phyloP scores from a whole-genome alignment of 2,329 filamentous ascomycete genomes.

The Xylaria sp. region DNA sequence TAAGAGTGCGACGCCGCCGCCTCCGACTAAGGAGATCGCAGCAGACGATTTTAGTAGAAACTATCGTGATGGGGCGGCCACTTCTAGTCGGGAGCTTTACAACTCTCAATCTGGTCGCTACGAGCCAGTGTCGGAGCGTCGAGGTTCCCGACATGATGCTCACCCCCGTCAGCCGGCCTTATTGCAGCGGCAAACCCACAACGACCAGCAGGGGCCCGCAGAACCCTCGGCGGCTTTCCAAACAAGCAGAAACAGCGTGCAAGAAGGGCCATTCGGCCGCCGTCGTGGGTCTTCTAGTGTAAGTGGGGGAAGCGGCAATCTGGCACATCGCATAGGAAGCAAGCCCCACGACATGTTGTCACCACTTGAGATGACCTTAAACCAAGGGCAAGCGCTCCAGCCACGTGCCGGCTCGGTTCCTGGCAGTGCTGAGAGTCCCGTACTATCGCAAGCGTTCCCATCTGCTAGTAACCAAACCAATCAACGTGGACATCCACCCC shows the following conservation, averaged over 20 bases:
- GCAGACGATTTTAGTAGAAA: constrained; percentile 91
- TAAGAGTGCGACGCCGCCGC: constrained; percentile 59
- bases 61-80: constrained; percentile 73
- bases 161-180: constrained; percentile 75
- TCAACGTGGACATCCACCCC: constrained; percentile 41
- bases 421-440: constrained; percentile 56
- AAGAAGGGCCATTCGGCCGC: constrained; percentile 72
- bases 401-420: constrained; percentile 55
- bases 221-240: constrained; percentile 90
- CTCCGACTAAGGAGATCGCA: constrained; percentile 78
- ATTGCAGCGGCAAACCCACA: constrained; percentile 72
- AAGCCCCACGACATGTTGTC: constrained; percentile 53
- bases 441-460: constrained; percentile 53
- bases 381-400: constrained; percentile 40
- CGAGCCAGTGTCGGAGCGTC: constrained; percentile 83
- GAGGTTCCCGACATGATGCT: constrained; percentile 71
- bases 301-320: constrained; percentile 80
- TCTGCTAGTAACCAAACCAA: constrained; percentile 38
- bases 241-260: constrained; percentile 69
- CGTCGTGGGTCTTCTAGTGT: constrained; percentile 89
- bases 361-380: constrained; percentile 46
- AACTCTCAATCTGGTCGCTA: constrained; percentile 96
- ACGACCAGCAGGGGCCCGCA: constrained; percentile 68
- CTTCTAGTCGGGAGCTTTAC: constrained; percentile 77
- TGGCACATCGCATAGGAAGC: constrained; percentile 59